Conservation (phyloP, 2,329 filamentous ascomycete genomes). For the Trichoderma guizhouense region DNA sequence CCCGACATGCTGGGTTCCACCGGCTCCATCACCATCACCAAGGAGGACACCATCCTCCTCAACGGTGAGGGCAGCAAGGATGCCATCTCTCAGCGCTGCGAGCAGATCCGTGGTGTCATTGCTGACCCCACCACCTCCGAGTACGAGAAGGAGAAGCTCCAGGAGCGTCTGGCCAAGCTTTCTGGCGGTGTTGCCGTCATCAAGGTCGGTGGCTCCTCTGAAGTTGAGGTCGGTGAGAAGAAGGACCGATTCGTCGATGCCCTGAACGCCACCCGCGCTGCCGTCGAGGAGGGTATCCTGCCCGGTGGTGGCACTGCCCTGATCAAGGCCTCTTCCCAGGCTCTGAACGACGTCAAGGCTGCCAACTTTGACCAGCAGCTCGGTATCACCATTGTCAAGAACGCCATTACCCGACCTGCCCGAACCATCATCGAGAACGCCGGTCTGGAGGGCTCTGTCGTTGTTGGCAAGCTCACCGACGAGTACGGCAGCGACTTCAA, state of each 20-base stretch:
- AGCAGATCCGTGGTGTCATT: constrained; percentile 98
- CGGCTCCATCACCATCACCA: constrained; percentile 98
- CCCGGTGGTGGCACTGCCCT: constrained; percentile 97
- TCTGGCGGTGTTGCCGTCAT: constrained; percentile 99
- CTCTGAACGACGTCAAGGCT: constrained; percentile 76
- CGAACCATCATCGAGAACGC: constrained; percentile 97
- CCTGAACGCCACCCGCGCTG: constrained; percentile 94
- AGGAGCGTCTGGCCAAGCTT: constrained; percentile 98
- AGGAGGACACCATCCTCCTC: constrained; percentile 98
- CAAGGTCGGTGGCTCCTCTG: constrained; percentile 95
- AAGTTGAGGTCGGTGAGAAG: constrained; percentile 99
- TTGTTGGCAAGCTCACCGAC: constrained; percentile 96
- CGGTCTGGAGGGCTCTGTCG: constrained; percentile 88
- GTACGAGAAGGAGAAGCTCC: constrained; percentile 99
- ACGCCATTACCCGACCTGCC: constrained; percentile 92
- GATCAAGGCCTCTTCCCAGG: constrained; percentile 92
- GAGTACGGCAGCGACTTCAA: constrained; percentile 92
- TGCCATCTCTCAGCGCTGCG: constrained; percentile 86
- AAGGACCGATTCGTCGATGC: constrained; percentile 99
- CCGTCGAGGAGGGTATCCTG: constrained; percentile 98
- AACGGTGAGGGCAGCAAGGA: constrained; percentile 98
- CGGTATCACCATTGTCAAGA: constrained; percentile 96
- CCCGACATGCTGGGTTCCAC: constrained; percentile 94
- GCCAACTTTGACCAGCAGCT: constrained; percentile 99
- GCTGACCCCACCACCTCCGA: constrained; percentile 90